Conservation (phyloP, 73 alveolate species). For the Stentor roeselii region DNA sequence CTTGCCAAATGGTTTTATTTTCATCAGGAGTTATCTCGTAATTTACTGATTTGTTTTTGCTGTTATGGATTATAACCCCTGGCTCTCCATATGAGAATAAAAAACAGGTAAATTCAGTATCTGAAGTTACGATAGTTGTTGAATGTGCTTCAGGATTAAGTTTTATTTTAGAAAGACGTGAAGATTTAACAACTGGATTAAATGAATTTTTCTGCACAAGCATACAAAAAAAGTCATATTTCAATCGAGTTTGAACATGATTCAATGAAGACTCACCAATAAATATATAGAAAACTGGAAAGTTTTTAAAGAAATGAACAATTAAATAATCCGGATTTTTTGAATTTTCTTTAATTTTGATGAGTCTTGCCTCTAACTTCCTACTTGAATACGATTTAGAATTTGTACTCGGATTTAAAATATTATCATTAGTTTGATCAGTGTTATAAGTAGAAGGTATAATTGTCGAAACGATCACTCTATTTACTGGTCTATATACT, state of each 20-base stretch:
- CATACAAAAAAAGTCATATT: not conserved
- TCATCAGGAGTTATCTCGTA: not conserved
- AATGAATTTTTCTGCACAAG: not conserved
- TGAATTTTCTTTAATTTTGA: too few species aligned
- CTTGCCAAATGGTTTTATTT: not conserved
- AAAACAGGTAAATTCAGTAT: not conserved
- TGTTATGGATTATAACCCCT: not conserved
- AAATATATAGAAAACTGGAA: not conserved
- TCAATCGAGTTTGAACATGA: not conserved
- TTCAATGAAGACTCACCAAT: not conserved
- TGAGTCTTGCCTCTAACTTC: not conserved
- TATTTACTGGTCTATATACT: not conserved
- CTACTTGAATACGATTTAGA: not conserved
- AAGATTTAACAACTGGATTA: not conserved
- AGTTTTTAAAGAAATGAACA: too few species aligned
- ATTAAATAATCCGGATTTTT: not conserved
- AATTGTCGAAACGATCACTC: not conserved
- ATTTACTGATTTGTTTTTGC: not conserved
- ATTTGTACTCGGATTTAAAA: not conserved
- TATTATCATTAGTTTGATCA: too few species aligned
- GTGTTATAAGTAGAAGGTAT: not conserved
- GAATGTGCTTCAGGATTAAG: not conserved
- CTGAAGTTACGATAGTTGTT: not conserved
- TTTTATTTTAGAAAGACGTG: not conserved
- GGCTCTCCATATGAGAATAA: not conserved